These are phyloP conservation scores for Fusarium torulosum DNA, from an alignment of 2,329 filamentous ascomycete species.

Conservation along the genomic window DNA sequence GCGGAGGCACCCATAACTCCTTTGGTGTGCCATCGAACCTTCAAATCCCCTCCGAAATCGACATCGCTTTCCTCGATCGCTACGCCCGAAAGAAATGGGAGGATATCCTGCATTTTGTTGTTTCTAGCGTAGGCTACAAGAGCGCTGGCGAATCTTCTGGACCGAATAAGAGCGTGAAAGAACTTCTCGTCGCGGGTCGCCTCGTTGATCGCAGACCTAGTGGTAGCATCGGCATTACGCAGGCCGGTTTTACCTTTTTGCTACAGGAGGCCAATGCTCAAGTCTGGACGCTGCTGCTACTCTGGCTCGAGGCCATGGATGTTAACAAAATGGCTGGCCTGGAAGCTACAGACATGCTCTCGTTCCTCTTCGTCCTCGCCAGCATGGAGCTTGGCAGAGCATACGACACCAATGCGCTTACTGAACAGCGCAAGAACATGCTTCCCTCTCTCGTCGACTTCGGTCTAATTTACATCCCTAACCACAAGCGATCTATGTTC, in stretches of 20 bases:
- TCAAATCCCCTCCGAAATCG: slow-evolving; percentile 72
- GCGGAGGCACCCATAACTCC: slow-evolving; percentile 85
- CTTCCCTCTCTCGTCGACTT: slow-evolving; percentile 92
- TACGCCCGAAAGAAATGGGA: slow-evolving; percentile 95
- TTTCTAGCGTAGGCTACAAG: slow-evolving; percentile 76
- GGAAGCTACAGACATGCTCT: slow-evolving; percentile 93
- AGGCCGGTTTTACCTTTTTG: slow-evolving; percentile 93
- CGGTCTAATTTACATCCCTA: slow-evolving; percentile 84
- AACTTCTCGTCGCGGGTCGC: slow-evolving; percentile 82
- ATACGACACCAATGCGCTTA: slow-evolving; percentile 88
- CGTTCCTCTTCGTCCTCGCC: slow-evolving; percentile 95
- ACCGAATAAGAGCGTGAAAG: slow-evolving; percentile 83
- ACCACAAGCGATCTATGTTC: slow-evolving; percentile 70
- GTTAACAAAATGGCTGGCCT: slow-evolving; percentile 69
- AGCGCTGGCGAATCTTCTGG: slow-evolving; percentile 61
- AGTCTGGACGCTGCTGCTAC: slow-evolving; percentile 93
- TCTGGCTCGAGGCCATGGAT: slow-evolving; percentile 90
- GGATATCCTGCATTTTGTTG: slow-evolving; percentile 94
- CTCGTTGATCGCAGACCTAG: slow-evolving; percentile 77
- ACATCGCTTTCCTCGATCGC: slow-evolving; percentile 80
- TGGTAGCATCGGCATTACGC: slow-evolving; percentile 83
- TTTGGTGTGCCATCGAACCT: slow-evolving; percentile 88
- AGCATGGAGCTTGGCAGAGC: slow-evolving; percentile 91
- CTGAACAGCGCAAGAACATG: slow-evolving; percentile 85
- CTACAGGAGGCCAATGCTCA: slow-evolving; percentile 96